These are phyloP conservation scores for Camillea tinctor DNA, from an alignment of 2,329 filamentous ascomycete species.

Conservation along the genomic window DNA sequence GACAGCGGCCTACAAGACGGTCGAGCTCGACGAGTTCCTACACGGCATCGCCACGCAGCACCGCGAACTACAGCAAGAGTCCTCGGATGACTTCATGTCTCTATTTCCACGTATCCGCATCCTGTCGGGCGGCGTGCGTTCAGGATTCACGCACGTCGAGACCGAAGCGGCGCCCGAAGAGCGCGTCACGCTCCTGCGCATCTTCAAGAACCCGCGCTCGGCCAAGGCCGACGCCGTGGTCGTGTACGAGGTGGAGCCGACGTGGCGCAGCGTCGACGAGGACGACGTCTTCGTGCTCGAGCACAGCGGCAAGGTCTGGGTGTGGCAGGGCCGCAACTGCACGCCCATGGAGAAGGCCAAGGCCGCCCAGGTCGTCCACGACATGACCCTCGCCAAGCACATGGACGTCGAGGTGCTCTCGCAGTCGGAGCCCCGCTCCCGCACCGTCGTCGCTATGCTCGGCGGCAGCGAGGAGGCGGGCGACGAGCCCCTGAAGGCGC, in stretches of 20 bases:
- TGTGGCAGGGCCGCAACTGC: conserved; percentile 66
- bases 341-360: conserved; percentile 69
- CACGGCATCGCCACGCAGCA: conserved; percentile 62
- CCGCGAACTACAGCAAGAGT: conserved; percentile 59
- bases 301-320: conserved; percentile 62
- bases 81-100: conserved; percentile 58
- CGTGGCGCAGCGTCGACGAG: conserved; percentile 62
- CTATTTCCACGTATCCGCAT: conserved; percentile 63
- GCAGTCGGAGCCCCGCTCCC: conserved; percentile 56
- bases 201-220: conserved; percentile 58
- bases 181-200: conserved; percentile 53
- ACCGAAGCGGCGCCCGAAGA: conserved; percentile 41
- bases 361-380: conserved; percentile 65
- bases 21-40: conserved; percentile 68
- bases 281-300: conserved; percentile 66
- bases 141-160: conserved; percentile 65
- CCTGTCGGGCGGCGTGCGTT: conserved; percentile 57
- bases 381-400: conserved; percentile 63
- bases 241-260: conserved; percentile 63
- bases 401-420: conserved; percentile 64
- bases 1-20: conserved; percentile 68
- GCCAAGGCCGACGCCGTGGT: conserved; percentile 50
- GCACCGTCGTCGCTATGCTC: conserved; percentile 55
- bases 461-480: conserved; percentile 46
- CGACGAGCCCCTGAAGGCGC: conserved; percentile 17